A percentile compares a stretch with the other conserved stretches of the same genome.
phyloP scores from a whole-genome alignment of 495 filamentous ascomycete species.

The Neurospora sp. region DNA sequence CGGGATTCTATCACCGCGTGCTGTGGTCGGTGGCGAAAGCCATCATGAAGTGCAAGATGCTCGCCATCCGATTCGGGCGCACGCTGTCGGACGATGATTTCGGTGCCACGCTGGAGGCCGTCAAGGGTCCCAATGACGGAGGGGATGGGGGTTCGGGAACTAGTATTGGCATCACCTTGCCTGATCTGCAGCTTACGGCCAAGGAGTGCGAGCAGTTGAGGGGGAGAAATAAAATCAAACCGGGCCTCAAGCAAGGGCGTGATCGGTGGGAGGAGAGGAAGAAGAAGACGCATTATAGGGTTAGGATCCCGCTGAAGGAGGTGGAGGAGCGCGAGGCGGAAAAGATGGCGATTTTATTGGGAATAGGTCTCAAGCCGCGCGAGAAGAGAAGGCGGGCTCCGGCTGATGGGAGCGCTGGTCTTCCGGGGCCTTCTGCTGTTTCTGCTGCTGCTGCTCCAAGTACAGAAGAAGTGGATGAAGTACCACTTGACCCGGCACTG shows the following conservation, averaged over 20 bases:
- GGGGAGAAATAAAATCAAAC: slow-evolving; percentile 16
- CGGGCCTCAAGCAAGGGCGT: slow-evolving; percentile 11
- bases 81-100: slow-evolving; percentile 44
- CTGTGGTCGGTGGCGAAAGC: slow-evolving; percentile 69
- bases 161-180: slow-evolving; percentile 38
- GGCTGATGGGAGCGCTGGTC: background rate
- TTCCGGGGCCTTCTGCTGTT: background rate
- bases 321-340: slow-evolving; percentile 20
- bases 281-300: slow-evolving; percentile 21
- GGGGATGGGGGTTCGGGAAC: slow-evolving; percentile 28
- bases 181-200: slow-evolving; percentile 42
- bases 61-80: slow-evolving; percentile 36
- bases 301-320: slow-evolving; percentile 31
- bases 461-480: background rate
- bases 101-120: slow-evolving; percentile 29
- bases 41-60: slow-evolving; percentile 77
- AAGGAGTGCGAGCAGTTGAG: slow-evolving; percentile 25
- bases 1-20: slow-evolving; percentile 76
- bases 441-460: background rate
- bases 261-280: slow-evolving; percentile 16
- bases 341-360: slow-evolving; percentile 21
- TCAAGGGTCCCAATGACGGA: slow-evolving; percentile 17
- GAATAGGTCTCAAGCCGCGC: slow-evolving; percentile 4
- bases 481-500: background rate
- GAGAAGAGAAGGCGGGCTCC: background rate